Conservation (phyloP, 2,329 filamentous ascomycete genomes). For the Phaeosphaeriaceae sp. region DNA sequence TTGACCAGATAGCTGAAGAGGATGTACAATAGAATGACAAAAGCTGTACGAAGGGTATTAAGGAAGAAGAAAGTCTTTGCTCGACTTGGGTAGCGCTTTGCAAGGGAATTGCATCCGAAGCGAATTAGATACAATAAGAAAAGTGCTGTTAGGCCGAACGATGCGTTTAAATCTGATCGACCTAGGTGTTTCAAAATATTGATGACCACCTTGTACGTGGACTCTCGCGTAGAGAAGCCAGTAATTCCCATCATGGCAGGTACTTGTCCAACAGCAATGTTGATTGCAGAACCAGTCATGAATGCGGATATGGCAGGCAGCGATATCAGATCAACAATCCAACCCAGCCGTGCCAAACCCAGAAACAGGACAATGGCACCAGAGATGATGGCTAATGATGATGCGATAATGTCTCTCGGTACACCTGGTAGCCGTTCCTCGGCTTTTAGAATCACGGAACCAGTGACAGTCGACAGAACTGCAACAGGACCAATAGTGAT, state of each 20-base stretch:
- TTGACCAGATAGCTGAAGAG: constrained; percentile 89
- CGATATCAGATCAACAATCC: constrained; percentile 94
- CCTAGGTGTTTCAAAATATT: constrained; percentile 75
- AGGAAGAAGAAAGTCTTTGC: constrained; percentile 85
- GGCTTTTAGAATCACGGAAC: constrained; percentile 74
- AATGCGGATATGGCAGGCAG: constrained; percentile 91
- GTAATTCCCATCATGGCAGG: constrained; percentile 81
- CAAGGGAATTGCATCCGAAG: constrained; percentile 65
- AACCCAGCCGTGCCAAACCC: constrained; percentile 80
- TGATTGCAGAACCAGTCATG: constrained; percentile 96
- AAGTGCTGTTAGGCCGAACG: constrained; percentile 84
- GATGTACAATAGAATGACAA: constrained; percentile 91
- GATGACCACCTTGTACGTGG: constrained; percentile 85
- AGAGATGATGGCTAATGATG: constrained; percentile 75
- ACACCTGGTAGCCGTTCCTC: constrained; percentile 53
- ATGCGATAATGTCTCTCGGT: constrained; percentile 53
- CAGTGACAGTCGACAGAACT: constrained; percentile 89
- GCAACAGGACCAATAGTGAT: constrained; percentile 97
- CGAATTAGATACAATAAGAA: constrained; percentile 75
- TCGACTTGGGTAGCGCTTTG: constrained; percentile 70
- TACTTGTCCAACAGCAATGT: constrained; percentile 84
- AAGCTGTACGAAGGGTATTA: constrained; percentile 87
- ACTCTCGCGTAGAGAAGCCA: constrained; percentile 73
- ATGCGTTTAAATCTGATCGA: constrained; percentile 73
- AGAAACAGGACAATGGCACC: constrained; percentile 82